Percentiles rank a stretch among this genome's conserved stretches.
Conservation (phyloP, 148 eudicot species). For the Agrostemma githago region DNA sequence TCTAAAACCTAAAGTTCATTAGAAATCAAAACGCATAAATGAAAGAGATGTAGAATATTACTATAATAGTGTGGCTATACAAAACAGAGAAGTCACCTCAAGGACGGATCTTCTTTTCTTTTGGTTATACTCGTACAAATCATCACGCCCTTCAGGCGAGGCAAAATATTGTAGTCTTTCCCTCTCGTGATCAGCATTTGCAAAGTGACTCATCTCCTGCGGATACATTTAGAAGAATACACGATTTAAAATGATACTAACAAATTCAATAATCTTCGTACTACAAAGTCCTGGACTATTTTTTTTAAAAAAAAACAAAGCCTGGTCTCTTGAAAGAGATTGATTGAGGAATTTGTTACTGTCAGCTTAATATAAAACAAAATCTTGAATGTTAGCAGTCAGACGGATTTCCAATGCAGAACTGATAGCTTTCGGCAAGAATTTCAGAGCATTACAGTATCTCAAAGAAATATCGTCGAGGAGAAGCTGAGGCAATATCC, state of each 20-base stretch:
- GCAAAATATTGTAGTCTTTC: conserved; percentile 88
- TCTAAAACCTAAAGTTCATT: conserved; percentile 57
- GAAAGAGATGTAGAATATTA: neutral
- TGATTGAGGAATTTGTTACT: neutral
- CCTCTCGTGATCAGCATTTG: conserved; percentile 88
- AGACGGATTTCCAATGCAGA: neutral
- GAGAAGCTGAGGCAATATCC: conserved; percentile 96
- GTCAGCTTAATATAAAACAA: neutral
- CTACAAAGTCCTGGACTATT: neutral
- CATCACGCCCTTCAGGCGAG: conserved; percentile 96
- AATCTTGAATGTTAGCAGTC: neutral
- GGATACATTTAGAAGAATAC: neutral
- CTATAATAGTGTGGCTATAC: neutral
- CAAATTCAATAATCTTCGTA: neutral
- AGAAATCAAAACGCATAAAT: neutral
- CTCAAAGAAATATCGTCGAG: conserved; percentile 91
- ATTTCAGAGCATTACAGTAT: conserved; percentile 25
- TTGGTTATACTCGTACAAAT: conserved; percentile 84
- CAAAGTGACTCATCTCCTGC: conserved; percentile 90
- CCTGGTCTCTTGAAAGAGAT: neutral
- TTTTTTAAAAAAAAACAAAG: too few species aligned
- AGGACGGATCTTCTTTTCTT: conserved; percentile 86
- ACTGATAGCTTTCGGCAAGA: neutral
- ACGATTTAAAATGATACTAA: neutral
- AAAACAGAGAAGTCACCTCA: conserved; percentile 46